These are phyloP conservation scores for Tephrocybe sp. DNA, from an alignment of 768 basidiomycete genomes.

Conservation along the genomic window DNA sequence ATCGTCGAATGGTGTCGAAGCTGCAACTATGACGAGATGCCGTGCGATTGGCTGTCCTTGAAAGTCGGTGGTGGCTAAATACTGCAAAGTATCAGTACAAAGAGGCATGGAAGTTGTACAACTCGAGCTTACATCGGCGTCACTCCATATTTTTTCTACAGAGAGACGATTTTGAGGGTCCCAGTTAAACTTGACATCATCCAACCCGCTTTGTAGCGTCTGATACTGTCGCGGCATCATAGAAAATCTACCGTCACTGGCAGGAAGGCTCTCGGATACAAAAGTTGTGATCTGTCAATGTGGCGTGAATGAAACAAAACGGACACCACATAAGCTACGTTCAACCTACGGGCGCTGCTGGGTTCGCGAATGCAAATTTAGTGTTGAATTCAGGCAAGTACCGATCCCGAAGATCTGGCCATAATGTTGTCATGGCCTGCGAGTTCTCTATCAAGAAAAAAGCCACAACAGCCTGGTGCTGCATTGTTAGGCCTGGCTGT, in stretches of 20 bases:
- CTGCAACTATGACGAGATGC: constrained; percentile 56
- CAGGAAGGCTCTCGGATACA: constrained; percentile 45
- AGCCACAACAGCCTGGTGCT: constrained; percentile 34
- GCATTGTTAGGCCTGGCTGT: constrained; percentile 20
- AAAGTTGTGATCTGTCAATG: constrained; percentile 36
- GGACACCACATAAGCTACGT: not conserved
- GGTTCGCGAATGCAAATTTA: constrained; percentile 36
- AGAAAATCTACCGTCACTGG: constrained; percentile 27
- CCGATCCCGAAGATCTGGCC: constrained; percentile 48
- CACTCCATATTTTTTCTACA: constrained; percentile 37
- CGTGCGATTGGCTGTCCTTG: constrained; percentile 32
- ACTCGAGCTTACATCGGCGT: constrained; percentile 41
- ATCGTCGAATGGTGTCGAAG: constrained; percentile 40
- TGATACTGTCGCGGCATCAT: constrained; percentile 39
- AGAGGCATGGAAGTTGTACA: not conserved
- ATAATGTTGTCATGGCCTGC: constrained; percentile 37
- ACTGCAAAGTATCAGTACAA: constrained; percentile 23
- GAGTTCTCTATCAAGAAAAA: constrained; percentile 60
- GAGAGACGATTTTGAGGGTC: constrained; percentile 44
- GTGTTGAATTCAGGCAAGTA: constrained; percentile 43
- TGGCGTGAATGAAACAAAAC: not conserved
- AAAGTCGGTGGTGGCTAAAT: constrained; percentile 31
- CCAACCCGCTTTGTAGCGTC: constrained; percentile 34
- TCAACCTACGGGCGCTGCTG: constrained; percentile 38
- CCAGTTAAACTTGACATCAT: constrained; percentile 41